phyloP scores from a whole-genome alignment of 371 early-diverging fungal genomes.

The Apophysomyces variabilis region DNA sequence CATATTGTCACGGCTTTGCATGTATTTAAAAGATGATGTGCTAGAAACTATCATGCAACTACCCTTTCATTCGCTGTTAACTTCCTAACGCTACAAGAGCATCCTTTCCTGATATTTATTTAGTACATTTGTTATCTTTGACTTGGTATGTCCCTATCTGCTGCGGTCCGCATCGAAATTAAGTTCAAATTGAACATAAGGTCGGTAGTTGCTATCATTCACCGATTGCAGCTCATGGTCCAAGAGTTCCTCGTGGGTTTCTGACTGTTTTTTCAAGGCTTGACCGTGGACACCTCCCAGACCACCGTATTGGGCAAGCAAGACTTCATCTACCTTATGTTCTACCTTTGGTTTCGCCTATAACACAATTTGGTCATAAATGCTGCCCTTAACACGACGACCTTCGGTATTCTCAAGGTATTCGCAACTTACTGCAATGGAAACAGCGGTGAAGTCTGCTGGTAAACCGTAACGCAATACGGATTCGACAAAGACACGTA shows the following conservation, averaged over 20 bases:
- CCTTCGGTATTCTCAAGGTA: not conserved
- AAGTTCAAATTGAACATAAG: slow-evolving; percentile 86
- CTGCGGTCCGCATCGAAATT: slow-evolving; percentile 62
- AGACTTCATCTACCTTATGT: slow-evolving; percentile 70
- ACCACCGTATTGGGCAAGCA: slow-evolving; percentile 72
- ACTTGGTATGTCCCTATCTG: slow-evolving; percentile 12
- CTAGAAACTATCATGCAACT: too few species aligned
- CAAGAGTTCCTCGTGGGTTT: slow-evolving; percentile 63
- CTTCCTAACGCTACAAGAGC: too few species aligned
- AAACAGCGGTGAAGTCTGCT: slow-evolving; percentile 88
- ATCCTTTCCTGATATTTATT: not conserved
- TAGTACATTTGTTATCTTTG: not conserved
- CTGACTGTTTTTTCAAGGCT: slow-evolving; percentile 36
- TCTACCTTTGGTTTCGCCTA: slow-evolving; percentile 81
- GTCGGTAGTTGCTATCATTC: slow-evolving; percentile 88
- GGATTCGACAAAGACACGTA: slow-evolving; percentile 96
- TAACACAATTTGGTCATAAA: slow-evolving; percentile 19
- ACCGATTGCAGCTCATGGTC: slow-evolving; percentile 82
- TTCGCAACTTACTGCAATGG: slow-evolving; percentile 65
- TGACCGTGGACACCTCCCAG: slow-evolving; percentile 64
- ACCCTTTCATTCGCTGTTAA: too few species aligned
- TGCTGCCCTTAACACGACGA: not conserved
- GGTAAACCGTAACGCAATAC: slow-evolving; percentile 96
- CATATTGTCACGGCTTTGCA: not conserved
- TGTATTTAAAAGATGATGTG: not conserved